Conservation (phyloP, 2,329 filamentous ascomycete species). For the Lachnellula cervina region DNA sequence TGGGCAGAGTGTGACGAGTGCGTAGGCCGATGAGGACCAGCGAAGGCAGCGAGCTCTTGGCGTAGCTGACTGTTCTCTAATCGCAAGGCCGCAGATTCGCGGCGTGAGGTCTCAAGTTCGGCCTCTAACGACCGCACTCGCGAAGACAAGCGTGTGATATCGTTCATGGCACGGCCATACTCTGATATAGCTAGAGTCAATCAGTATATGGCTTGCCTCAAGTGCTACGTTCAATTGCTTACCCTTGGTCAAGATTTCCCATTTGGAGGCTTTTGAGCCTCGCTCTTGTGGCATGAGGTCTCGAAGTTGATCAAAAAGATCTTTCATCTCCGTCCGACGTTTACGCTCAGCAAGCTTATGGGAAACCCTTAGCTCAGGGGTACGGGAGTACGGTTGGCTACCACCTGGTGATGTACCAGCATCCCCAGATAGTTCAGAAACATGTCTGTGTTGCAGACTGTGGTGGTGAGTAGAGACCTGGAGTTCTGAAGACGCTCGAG, state of each 20-base stretch:
- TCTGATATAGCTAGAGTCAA: slow-evolving; percentile 52
- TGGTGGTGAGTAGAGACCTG: slow-evolving; percentile 58
- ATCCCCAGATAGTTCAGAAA: slow-evolving; percentile 63
- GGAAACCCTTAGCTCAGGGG: slow-evolving; percentile 74
- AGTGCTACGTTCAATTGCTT: slow-evolving; percentile 18
- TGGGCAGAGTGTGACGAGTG: slow-evolving; percentile 3
- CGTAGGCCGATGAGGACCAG: slow-evolving; percentile 12
- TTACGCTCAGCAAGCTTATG: slow-evolving; percentile 84
- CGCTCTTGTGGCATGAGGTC: slow-evolving; percentile 75
- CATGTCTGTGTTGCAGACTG: slow-evolving; percentile 67
- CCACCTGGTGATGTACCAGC: slow-evolving; percentile 45
- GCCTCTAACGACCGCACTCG: slow-evolving; percentile 4
- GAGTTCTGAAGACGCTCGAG: slow-evolving; percentile 49
- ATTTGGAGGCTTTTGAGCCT: slow-evolving; percentile 81
- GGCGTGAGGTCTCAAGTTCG: slow-evolving; percentile 37
- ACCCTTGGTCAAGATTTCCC: slow-evolving; percentile 87
- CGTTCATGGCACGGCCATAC: slow-evolving; percentile 42
- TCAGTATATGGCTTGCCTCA: slow-evolving; percentile 12
- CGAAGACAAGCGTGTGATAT: slow-evolving; percentile 8
- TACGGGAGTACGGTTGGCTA: slow-evolving; percentile 74
- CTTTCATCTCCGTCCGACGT: slow-evolving; percentile 82
- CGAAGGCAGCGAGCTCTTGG: slow-evolving; percentile 18
- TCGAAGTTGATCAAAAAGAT: slow-evolving; percentile 75
- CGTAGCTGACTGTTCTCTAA: slow-evolving; percentile 30
- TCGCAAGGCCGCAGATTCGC: slow-evolving; percentile 39